Evolutionary conservation across 495 filamentous ascomycete genomes (phyloP).

Genomic region (Collariella sp.): DNA sequence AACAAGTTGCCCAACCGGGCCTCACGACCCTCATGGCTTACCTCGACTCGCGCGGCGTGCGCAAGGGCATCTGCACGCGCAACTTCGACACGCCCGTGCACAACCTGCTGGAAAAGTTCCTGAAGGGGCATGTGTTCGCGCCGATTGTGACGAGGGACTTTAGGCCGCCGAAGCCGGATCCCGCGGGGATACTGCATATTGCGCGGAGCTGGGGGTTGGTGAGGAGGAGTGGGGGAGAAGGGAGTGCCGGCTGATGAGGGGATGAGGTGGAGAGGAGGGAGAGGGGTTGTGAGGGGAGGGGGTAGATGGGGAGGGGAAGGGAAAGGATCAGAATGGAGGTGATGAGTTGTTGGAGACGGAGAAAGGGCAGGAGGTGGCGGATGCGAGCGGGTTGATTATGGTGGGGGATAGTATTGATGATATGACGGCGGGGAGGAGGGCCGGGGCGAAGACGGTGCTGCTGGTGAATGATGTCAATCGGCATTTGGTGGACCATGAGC

Average conservation of each 20-base stretch:
- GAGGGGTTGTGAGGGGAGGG: constrained; percentile 1
- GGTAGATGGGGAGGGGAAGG: constrained; percentile 9
- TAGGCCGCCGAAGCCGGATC: constrained; percentile 76
- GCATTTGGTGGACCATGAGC: constrained; percentile 61
- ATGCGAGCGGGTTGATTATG: constrained; percentile 44
- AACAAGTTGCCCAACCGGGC: constrained; percentile 73
- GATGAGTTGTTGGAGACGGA: constrained; percentile 10
- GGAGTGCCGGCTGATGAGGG: constrained; percentile 16
- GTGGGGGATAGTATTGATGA: constrained; percentile 90
- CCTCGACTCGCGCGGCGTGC: constrained; percentile 54
- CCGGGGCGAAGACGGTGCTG: constrained; percentile 84
- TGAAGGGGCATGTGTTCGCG: constrained; percentile 55
- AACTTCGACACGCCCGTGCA: constrained; percentile 72
- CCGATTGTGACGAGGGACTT: constrained; percentile 86
- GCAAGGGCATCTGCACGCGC: constrained; percentile 82
- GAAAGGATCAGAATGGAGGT: constrained; percentile 1
- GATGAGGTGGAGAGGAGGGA: constrained; percentile 13
- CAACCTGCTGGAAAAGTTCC: constrained; percentile 66
- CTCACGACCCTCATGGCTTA: constrained; percentile 68
- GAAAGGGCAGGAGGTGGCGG: constrained; percentile 30
- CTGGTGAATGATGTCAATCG: constrained; percentile 73
- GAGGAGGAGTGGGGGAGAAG: constrained; percentile 34
- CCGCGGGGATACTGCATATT: constrained; percentile 80
- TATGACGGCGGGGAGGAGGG: constrained; percentile 76
- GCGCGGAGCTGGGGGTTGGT: constrained; percentile 62